Evolutionary conservation across 768 basidiomycete species (phyloP), one percentile per base, ranked within the genome.

Genomic region (Auriscalpium orientale): DNA sequence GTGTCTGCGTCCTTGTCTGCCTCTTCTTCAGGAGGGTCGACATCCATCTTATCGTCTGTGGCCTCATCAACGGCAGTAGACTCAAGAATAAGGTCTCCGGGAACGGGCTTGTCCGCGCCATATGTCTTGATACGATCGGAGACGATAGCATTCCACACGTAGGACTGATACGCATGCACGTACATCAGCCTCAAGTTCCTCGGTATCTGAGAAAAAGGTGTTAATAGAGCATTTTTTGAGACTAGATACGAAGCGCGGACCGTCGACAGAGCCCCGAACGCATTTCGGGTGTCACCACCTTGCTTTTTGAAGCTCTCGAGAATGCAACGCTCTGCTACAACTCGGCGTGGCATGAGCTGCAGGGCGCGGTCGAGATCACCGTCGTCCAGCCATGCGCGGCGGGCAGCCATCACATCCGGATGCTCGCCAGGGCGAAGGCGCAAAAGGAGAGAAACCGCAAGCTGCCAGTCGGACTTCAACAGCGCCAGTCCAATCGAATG

Each of bases 131-230:
- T 85, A 12, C 97, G 87, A 70, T 98, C 93, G 3, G 95, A 98
- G 43, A 95, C 91, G 55, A 98, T 86, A 48, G 92, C 85, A 71
- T 99, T 99, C 95, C 95, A 99, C 36, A 98, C 86, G 64, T 98
- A 99, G 15, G 91, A 95, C 69, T 99, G 97, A 68, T 98, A 99
- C 34, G 95, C 95, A 70, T 99, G 97, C 54, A 98, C 85, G 68
- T 98, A 99, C 91, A 99, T 98, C 61, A 97, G 74, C 51, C 97
- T 82, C 57, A 99, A 80, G 66, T 95, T 98, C 55, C 88, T 81
- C 13, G 97, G 97, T 62, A 99, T 98, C 95, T 98, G 62, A 44
- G 34, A 20, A 49, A 16, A 36, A 36, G 33, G 22, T 34, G 16
- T 48, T 51, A 22, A 48, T 16, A 5, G 47, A 34, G 54, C 36